A percentile compares a stretch with the other conserved stretches of the same genome.
phyloP scores from a whole-genome alignment of 1,284 basidiomycete species.

The Golubevia pallescens region DNA sequence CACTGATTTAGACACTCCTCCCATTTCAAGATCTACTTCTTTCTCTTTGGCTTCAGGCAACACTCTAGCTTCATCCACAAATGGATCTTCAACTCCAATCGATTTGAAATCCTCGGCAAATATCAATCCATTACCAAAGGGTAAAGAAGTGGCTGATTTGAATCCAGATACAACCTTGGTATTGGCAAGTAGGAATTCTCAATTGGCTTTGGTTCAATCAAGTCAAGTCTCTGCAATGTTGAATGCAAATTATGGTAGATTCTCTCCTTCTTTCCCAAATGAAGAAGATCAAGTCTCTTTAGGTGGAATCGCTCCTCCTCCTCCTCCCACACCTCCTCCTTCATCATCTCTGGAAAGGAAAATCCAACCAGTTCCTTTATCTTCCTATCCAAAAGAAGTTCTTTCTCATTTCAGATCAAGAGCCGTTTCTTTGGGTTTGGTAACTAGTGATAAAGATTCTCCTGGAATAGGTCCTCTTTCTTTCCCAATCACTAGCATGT shows the following conservation, averaged over 20 bases:
- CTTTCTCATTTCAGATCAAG: too few species aligned
- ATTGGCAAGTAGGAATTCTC: conserved; percentile 48
- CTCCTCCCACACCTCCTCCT: too few species aligned
- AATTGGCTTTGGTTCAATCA: conserved; percentile 50
- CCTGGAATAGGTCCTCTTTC: conserved; percentile 8
- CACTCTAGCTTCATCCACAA: conserved; percentile 18
- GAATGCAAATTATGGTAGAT: conserved; percentile 37
- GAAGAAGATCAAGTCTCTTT: too few species aligned
- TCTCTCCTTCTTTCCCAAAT: conserved; percentile 35
- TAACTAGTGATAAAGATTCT: too few species aligned
- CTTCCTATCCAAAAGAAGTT: too few species aligned
- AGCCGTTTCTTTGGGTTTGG: too few species aligned
- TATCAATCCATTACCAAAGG: conserved; percentile 41
- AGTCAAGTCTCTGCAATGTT: conserved; percentile 52
- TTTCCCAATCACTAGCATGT: conserved; percentile 76
- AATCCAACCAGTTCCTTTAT: too few species aligned
- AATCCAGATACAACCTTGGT: conserved; percentile 44
- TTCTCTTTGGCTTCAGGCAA: conserved; percentile 20
- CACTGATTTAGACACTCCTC: conserved; percentile 47
- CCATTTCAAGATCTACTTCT: conserved; percentile 32
- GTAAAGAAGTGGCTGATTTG: conserved; percentile 10
- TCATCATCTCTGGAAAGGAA: too few species aligned
- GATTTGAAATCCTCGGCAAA: conserved; percentile 31
- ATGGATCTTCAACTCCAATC: conserved; percentile 20
- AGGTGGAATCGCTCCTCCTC: too few species aligned